Evolutionary conservation across 192 early-diverging fungal genomes (phyloP).

Genomic region (Phlyctochytrium arcticum): DNA sequence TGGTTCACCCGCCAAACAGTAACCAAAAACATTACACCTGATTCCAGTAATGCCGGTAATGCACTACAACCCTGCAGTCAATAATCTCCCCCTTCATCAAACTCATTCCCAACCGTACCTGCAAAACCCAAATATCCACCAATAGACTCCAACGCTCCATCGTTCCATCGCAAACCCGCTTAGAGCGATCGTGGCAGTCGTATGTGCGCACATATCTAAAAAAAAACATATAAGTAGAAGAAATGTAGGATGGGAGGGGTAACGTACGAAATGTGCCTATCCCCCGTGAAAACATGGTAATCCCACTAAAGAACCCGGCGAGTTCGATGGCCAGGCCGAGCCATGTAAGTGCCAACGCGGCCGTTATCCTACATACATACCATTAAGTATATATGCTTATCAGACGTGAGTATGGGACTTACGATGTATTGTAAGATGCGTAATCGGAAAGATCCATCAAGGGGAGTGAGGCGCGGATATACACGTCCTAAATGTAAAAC

Average conservation of each 20-base stretch:
- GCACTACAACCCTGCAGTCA: background rate
- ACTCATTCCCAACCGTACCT: constrained; percentile 21
- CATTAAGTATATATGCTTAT: too few species aligned
- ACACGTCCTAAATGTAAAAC: constrained; percentile 43
- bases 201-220: constrained; percentile 30
- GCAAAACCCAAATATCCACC: constrained; percentile 45
- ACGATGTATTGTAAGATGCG: constrained; percentile 28
- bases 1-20: background rate
- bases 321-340: constrained; percentile 37
- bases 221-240: too few species aligned
- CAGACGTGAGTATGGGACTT: too few species aligned
- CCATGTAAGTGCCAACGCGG: constrained; percentile 38
- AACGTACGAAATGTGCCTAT: constrained; percentile 30
- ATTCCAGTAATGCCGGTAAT: constrained; percentile 8
- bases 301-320: constrained; percentile 26
- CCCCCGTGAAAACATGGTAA: constrained; percentile 32
- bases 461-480: constrained; percentile 32
- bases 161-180: constrained; percentile 30
- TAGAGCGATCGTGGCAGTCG: constrained; percentile 26
- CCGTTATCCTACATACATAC: constrained; percentile 25
- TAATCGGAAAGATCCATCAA: constrained; percentile 26
- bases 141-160: constrained; percentile 35
- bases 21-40: background rate
- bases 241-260: too few species aligned
- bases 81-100: background rate